These are phyloP conservation scores for Combretum micranthum DNA, from an alignment of 345 rosid species.

Conservation along the genomic window DNA sequence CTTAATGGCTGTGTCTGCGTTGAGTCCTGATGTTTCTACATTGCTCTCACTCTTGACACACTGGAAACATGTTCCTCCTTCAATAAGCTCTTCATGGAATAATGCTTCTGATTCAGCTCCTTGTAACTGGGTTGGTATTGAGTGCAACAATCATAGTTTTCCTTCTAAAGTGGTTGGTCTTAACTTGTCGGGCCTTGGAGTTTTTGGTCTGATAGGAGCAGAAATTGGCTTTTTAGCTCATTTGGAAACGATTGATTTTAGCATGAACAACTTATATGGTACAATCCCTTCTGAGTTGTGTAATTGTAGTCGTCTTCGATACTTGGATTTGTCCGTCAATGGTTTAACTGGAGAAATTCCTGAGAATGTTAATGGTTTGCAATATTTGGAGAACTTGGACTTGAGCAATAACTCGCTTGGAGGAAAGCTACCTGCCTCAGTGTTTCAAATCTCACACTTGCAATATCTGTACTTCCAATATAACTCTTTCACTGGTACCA, in stretches of 20 bases:
- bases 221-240: constrained; percentile 38
- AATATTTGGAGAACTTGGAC: constrained; percentile 19
- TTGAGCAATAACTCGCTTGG: constrained; percentile 43
- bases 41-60: constrained; percentile 43
- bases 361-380: constrained; percentile 27
- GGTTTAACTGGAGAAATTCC: constrained; percentile 49
- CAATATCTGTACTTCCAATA: constrained; percentile 24
- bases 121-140: constrained; percentile 57
- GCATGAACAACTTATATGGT: constrained; percentile 45
- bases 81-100: constrained; percentile 46
- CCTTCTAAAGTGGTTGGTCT: constrained; percentile 28
- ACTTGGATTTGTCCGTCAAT: constrained; percentile 54
- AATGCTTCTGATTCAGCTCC: constrained; percentile 42
- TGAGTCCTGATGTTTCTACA: constrained; percentile 42
- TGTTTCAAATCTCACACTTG: constrained; percentile 37
- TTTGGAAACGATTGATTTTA: constrained; percentile 42
- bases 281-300: constrained; percentile 39
- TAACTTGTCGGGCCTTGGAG: constrained; percentile 31
- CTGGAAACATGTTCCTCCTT: constrained; percentile 36
- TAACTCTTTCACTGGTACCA: constrained; percentile 57
- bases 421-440: constrained; percentile 48
- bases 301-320: constrained; percentile 38
- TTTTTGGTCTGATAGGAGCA: constrained; percentile 57
- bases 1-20: constrained; percentile 17
- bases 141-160: constrained; percentile 26